Conservation (phyloP, 129 eudicot genomes). For the Dittrichia graveolens region DNA sequence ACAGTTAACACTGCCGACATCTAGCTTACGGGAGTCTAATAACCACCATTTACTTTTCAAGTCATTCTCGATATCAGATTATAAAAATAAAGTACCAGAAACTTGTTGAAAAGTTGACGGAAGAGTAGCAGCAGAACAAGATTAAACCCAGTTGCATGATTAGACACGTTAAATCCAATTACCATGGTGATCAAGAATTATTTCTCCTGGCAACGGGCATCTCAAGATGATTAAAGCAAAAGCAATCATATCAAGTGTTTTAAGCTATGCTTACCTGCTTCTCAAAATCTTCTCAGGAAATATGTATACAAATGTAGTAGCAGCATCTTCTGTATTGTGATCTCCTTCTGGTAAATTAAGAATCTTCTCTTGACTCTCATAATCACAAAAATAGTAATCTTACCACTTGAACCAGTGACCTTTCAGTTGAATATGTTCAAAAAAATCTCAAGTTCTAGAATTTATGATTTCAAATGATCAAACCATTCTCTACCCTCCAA, state of each 20-base stretch:
- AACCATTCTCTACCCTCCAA: constrained; percentile 22
- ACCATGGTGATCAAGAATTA: constrained; percentile 14
- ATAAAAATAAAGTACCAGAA: constrained; percentile 1
- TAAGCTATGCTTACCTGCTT: constrained; percentile 17
- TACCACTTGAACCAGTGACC: constrained; percentile 7
- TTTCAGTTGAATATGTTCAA: constrained; percentile 17
- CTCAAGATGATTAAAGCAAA: constrained; percentile 23
- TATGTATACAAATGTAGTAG: not conserved
- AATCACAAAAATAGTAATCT: not conserved
- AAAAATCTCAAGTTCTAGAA: constrained; percentile 26
- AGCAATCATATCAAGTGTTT: not conserved
- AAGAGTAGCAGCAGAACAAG: not conserved
- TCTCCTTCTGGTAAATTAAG: constrained; percentile 7
- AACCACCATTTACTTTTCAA: constrained; percentile 9
- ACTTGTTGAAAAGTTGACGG: not conserved
- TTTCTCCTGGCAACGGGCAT: constrained; percentile 8
- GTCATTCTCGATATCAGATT: constrained; percentile 7
- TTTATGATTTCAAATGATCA: not conserved
- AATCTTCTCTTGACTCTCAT: constrained; percentile 10
- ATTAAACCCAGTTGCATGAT: constrained; percentile 16
- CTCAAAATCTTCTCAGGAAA: not conserved
- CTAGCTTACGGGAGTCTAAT: not conserved
- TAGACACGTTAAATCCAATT: constrained; percentile 2
- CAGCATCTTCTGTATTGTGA: constrained; percentile 9
- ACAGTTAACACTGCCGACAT: not conserved